Base-by-base conservation (phyloP, 1,284 basidiomycete species). In the Mrakiaceae sp. region DNA sequence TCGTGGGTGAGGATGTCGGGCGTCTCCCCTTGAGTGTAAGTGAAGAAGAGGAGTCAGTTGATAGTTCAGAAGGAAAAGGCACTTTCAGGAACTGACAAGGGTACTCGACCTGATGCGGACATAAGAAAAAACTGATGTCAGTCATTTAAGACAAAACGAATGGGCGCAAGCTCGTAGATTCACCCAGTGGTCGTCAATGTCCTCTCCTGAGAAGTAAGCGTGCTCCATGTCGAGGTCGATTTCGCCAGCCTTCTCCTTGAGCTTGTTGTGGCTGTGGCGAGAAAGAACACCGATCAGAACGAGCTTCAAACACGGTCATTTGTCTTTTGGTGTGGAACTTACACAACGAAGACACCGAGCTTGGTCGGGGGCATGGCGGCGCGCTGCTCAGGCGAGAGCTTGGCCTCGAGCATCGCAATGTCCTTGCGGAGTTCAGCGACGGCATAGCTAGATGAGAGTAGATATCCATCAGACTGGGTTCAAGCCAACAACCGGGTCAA, bases 141-240 rank as follows among this genome's bases (percentile, higher is more conserved):
- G 48, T 14, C 8, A 56, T 16, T 8, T 5, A 39, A 56, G n/a
- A 56, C 53, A 11, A 40, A 56, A 40, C 54, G n/a, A 16, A 16
- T 11, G 54, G 54, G n/a, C 40, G 27, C 14, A 42, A 4, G 42
- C 27, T 27, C 16, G n/a, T 27, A 42, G 14, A 44, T 5, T 44
- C 58, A 68, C 62, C 67, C 67, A 68, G 27, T 60, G 50, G 60
- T 66, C 61, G 16, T 63, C 64, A 40, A 66, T 68, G 43, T 68
- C 60, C 46, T 59, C 61, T 27, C 67, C 67, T 11, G 67, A 57
- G 51, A 63, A 68, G 61, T 68, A 68, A 4, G 61, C 52, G 9
- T 63, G 56, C 49, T 59, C 46, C 8, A n/a, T 42, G 1, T 64
- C 60, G n/a, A 68, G 60, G n/a, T 66, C 27, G 27, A 27, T 27